phyloP scores from a whole-genome alignment of 352 stramenopile genomes.

The Peronosclerospora sorghi region DNA sequence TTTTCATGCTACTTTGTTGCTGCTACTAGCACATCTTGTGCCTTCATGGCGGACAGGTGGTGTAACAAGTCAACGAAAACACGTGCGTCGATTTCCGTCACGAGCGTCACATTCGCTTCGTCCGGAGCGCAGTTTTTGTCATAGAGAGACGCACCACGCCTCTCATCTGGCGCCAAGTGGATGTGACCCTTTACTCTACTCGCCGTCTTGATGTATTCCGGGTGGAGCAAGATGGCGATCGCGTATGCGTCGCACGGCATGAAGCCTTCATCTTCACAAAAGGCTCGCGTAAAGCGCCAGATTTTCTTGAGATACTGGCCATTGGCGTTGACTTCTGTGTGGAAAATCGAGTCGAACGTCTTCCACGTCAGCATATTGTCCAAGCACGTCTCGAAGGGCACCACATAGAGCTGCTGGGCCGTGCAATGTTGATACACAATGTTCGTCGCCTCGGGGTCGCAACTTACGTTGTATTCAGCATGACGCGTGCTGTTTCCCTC shows the following conservation, averaged over 20 bases:
- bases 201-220: conserved; percentile 39
- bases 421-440: conserved; percentile 62
- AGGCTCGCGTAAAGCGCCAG: conserved; percentile 49
- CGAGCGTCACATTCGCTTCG: conserved; percentile 49
- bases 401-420: conserved; percentile 45
- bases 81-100: conserved; percentile 47
- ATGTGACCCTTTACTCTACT: conserved; percentile 35
- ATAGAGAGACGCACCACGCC: conserved; percentile 46
- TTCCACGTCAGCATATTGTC: conserved; percentile 50
- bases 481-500: conserved; percentile 58
- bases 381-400: conserved; percentile 59
- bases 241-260: conserved; percentile 68
- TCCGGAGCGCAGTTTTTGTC: conserved; percentile 17
- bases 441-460: conserved; percentile 66
- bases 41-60: conserved; percentile 21
- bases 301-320: conserved; percentile 46
- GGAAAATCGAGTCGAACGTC: conserved; percentile 59
- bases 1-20: neutral
- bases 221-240: conserved; percentile 47
- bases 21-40: neutral
- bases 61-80: conserved; percentile 54
- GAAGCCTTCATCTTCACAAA: conserved; percentile 34
- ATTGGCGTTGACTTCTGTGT: conserved; percentile 23
- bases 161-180: conserved; percentile 40
- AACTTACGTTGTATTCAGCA: conserved; percentile 72